A percentile compares a stretch with the other conserved stretches of the same genome.
These are phyloP conservation scores for Populus nigra DNA, from an alignment of 345 rosid genomes.

Conservation along the genomic window DNA sequence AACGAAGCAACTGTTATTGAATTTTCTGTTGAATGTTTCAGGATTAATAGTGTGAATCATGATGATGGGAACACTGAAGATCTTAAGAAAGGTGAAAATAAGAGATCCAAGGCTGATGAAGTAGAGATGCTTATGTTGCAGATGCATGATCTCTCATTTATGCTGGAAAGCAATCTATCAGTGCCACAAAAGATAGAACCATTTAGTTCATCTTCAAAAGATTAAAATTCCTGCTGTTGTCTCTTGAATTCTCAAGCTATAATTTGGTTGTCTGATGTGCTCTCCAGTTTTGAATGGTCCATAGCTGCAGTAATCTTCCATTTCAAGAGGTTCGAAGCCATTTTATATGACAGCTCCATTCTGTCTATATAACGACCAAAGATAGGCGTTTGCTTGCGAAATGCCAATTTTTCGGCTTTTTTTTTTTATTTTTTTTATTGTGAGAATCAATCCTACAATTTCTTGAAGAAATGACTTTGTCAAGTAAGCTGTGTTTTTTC, in stretches of 20 bases:
- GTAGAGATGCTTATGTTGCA: conserved; percentile 57
- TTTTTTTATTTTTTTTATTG: too few species aligned
- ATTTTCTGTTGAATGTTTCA: conserved; percentile 27
- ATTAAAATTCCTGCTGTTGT: neutral
- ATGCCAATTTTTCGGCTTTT: neutral
- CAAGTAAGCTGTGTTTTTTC: too few species aligned
- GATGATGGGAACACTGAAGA: conserved; percentile 29
- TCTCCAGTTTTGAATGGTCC: conserved; percentile 1
- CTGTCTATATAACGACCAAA: too few species aligned
- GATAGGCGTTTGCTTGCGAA: neutral
- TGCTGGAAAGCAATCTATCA: conserved; percentile 64
- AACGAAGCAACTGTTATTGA: neutral
- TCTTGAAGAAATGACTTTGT: too few species aligned
- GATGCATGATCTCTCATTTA: conserved; percentile 91
- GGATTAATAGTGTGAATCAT: conserved; percentile 26
- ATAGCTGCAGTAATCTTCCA: neutral
- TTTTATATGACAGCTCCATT: too few species aligned
- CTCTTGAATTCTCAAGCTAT: neutral
- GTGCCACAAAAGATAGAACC: conserved; percentile 36
- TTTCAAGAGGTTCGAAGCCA: neutral
- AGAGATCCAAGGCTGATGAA: conserved; percentile 34
- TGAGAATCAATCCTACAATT: too few species aligned
- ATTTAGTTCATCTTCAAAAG: conserved; percentile 11
- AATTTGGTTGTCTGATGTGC: neutral
- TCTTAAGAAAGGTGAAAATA: conserved; percentile 15